phyloP scores from a whole-genome alignment of 306 rosid genomes.

The Rubus parviflorus region DNA sequence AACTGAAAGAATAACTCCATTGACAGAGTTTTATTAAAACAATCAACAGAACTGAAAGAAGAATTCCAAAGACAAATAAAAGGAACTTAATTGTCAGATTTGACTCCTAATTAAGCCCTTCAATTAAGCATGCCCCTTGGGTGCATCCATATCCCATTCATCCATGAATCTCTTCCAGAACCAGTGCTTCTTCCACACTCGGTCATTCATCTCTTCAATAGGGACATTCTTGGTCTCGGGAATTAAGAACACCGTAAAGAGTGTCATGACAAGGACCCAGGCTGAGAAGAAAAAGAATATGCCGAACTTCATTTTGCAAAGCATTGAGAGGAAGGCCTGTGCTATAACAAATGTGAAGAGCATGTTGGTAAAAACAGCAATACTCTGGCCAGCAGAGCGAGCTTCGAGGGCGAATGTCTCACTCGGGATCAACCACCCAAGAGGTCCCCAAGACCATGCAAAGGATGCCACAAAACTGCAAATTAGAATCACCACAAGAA shows the following conservation, averaged over 20 bases:
- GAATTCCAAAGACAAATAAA: background rate
- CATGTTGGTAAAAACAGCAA: constrained; percentile 58
- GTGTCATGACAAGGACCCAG: constrained; percentile 68
- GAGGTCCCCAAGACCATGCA: constrained; percentile 85
- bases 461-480: constrained; percentile 23
- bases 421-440: constrained; percentile 72
- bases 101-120: background rate
- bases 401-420: constrained; percentile 64
- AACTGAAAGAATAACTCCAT: background rate
- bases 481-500: constrained; percentile 12
- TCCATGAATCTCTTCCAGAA: constrained; percentile 70
- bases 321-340: constrained; percentile 59
- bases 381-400: constrained; percentile 61
- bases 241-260: constrained; percentile 50
- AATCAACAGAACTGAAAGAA: background rate
- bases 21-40: background rate
- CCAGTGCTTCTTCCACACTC: constrained; percentile 86
- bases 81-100: background rate
- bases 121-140: constrained; percentile 11
- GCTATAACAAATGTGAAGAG: constrained; percentile 63
- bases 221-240: constrained; percentile 89
- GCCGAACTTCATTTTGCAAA: constrained; percentile 50
- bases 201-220: constrained; percentile 75
- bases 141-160: constrained; percentile 14
- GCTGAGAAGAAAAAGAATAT: constrained; percentile 59